Evolutionary conservation across 345 rosid species (phyloP).

Genomic region (Salix brachista): DNA sequence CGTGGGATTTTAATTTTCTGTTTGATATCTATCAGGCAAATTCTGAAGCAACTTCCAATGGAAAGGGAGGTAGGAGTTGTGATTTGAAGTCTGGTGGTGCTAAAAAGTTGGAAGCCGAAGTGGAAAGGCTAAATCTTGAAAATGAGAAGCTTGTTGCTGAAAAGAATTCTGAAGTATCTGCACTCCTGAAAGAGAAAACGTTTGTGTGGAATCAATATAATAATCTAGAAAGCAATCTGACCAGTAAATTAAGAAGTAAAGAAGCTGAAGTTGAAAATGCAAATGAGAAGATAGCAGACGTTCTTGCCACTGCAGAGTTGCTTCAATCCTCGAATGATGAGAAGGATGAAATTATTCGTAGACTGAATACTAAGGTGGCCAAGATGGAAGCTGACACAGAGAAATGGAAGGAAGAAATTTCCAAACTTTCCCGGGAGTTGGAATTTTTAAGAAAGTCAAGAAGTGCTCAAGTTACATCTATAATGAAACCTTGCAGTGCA

Average conservation of each 20-base stretch:
- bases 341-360: conserved; percentile 57
- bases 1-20: conserved; percentile 7
- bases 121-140: conserved; percentile 48
- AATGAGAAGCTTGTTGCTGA: conserved; percentile 54
- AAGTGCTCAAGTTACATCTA: conserved; percentile 36
- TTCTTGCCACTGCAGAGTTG: conserved; percentile 51
- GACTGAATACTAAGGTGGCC: conserved; percentile 40
- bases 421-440: conserved; percentile 45
- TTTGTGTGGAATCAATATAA: conserved; percentile 76
- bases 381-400: conserved; percentile 48
- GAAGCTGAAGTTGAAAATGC: conserved; percentile 50
- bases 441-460: conserved; percentile 46
- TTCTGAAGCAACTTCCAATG: conserved; percentile 10
- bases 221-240: conserved; percentile 44
- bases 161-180: conserved; percentile 48
- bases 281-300: conserved; percentile 48
- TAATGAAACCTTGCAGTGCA: conserved; percentile 36
- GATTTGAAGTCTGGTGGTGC: conserved; percentile 17
- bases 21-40: conserved; percentile 24
- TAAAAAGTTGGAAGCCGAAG: conserved; percentile 34
- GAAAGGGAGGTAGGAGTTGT: conserved; percentile 12
- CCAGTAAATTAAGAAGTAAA: conserved; percentile 49
- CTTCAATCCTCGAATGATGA: conserved; percentile 51
- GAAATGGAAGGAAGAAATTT: conserved; percentile 42
- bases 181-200: conserved; percentile 53